Percentiles rank a stretch among this genome's conserved stretches.
phyloP scores from a whole-genome alignment of 2,329 filamentous ascomycete species.

The Paraconiothyrium sp. region DNA sequence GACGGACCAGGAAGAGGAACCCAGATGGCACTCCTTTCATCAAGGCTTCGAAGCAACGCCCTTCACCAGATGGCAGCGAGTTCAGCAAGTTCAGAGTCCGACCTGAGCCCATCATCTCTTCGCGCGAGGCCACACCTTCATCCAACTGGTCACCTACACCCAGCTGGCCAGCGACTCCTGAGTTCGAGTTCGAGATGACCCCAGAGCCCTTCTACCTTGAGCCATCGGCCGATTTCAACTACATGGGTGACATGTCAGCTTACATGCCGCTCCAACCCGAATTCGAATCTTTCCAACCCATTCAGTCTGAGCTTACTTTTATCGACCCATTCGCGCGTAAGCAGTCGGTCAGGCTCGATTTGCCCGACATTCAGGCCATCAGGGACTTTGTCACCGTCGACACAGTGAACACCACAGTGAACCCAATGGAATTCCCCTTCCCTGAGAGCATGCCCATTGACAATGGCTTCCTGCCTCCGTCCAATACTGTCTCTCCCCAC shows the following conservation, averaged over 20 bases:
- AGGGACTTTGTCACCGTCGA: slow-evolving; percentile 38
- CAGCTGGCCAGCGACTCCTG: slow-evolving; percentile 36
- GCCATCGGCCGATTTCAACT: slow-evolving; percentile 29
- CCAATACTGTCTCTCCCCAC: slow-evolving; percentile 27
- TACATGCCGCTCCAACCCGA: slow-evolving; percentile 28
- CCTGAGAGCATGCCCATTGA: slow-evolving; percentile 26
- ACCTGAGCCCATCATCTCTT: slow-evolving; percentile 32
- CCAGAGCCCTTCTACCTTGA: slow-evolving; percentile 39
- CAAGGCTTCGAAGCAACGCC: slow-evolving; percentile 40
- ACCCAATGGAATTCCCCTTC: slow-evolving; percentile 32
- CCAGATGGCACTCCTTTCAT: slow-evolving; percentile 43
- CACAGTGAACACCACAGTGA: slow-evolving; percentile 22
- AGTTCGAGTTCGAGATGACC: slow-evolving; percentile 41
- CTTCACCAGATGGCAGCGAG: slow-evolving; percentile 41
- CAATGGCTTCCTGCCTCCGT: slow-evolving; percentile 26
- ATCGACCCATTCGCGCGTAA: slow-evolving; percentile 40
- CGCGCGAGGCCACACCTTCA: slow-evolving; percentile 28
- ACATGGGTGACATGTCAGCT: slow-evolving; percentile 31
- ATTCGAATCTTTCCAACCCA: slow-evolving; percentile 27
- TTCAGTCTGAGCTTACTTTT: slow-evolving; percentile 37
- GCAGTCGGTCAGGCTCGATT: slow-evolving; percentile 35
- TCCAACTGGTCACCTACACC: slow-evolving; percentile 37
- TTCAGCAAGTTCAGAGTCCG: slow-evolving; percentile 40
- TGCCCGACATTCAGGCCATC: slow-evolving; percentile 37
- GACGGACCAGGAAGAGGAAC: slow-evolving; percentile 43